Conservation (phyloP, 164 flowering plant species). For the Tetracentron sinense region DNA sequence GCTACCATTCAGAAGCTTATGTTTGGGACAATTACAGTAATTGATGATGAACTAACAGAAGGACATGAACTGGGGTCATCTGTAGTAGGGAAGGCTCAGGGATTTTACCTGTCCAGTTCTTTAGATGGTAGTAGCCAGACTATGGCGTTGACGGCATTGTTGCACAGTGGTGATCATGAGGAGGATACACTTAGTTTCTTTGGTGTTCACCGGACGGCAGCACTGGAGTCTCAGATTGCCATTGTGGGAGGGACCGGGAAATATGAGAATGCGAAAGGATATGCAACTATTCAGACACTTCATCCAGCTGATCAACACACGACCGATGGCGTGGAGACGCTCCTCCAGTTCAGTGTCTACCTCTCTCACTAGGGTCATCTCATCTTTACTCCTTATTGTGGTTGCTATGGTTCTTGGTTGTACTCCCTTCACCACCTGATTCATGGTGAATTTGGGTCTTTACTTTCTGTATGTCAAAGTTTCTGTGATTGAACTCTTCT, state of each 20-base stretch:
- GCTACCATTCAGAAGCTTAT: slow-evolving; percentile 55
- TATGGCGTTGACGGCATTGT: slow-evolving; percentile 37
- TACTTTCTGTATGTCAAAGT: too few relatives aligned
- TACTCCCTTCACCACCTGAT: too few relatives aligned
- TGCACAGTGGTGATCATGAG: slow-evolving; percentile 33
- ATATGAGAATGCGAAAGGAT: slow-evolving; percentile 22
- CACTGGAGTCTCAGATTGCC: slow-evolving; percentile 25
- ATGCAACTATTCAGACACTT: slow-evolving; percentile 13
- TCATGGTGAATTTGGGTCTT: too few relatives aligned
- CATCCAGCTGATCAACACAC: slow-evolving; percentile 7
- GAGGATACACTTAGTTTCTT: slow-evolving; percentile 56
- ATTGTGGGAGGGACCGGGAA: slow-evolving; percentile 28
- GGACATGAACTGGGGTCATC: slow-evolving; percentile 43
- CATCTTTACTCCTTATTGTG: neutral
- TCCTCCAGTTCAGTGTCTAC: slow-evolving; percentile 49
- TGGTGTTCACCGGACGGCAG: slow-evolving; percentile 58
- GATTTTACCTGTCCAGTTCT: slow-evolving; percentile 67
- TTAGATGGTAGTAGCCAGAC: slow-evolving; percentile 64
- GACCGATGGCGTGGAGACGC: slow-evolving; percentile 23
- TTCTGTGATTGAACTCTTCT: too few relatives aligned
- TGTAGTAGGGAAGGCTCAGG: slow-evolving; percentile 56
- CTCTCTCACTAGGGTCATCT: slow-evolving; percentile 25
- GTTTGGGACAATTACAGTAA: slow-evolving; percentile 64
- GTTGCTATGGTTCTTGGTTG: neutral
- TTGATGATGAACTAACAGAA: slow-evolving; percentile 50